phyloP scores from a whole-genome alignment of 192 early-diverging fungal species.

The Backusella mclennaniae region DNA sequence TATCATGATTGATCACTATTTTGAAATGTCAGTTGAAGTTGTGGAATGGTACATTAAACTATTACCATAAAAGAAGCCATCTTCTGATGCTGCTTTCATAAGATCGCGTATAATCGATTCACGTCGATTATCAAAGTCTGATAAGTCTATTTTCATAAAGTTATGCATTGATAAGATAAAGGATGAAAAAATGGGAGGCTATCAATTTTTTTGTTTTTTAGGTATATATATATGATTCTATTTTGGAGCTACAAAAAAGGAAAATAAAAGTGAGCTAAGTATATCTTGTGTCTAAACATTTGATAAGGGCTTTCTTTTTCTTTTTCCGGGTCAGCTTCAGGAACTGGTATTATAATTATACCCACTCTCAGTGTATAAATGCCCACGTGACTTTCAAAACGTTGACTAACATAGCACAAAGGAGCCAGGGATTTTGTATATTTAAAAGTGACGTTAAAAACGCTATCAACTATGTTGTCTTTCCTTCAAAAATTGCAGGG shows the following conservation, averaged over 20 bases:
- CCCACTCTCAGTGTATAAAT: neutral
- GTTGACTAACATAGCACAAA: neutral
- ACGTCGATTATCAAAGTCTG: conserved; percentile 23
- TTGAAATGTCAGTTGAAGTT: conserved; percentile 1
- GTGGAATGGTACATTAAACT: neutral
- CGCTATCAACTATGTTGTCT: neutral
- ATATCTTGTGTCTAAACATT: conserved; percentile 2
- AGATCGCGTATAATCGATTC: conserved; percentile 22
- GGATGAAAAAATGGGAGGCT: neutral
- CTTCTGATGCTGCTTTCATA: conserved; percentile 18
- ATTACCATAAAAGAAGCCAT: conserved; percentile 36
- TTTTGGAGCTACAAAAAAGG: conserved; percentile 1
- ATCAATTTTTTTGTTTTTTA: conserved; percentile 5
- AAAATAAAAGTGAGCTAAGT: conserved; percentile 7
- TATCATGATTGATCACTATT: conserved; percentile 30
- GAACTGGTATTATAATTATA: conserved; percentile 9
- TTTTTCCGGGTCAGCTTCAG: conserved; percentile 6
- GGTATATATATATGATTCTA: conserved; percentile 5
- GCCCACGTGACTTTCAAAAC: neutral
- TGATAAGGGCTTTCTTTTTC: conserved; percentile 3
- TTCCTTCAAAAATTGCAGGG: neutral
- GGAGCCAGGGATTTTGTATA: neutral
- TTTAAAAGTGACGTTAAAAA: neutral
- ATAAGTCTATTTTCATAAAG: conserved; percentile 26
- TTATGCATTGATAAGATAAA: conserved; percentile 12